Conservation (phyloP, 1,284 basidiomycete species). For the Tremellales sp. region DNA sequence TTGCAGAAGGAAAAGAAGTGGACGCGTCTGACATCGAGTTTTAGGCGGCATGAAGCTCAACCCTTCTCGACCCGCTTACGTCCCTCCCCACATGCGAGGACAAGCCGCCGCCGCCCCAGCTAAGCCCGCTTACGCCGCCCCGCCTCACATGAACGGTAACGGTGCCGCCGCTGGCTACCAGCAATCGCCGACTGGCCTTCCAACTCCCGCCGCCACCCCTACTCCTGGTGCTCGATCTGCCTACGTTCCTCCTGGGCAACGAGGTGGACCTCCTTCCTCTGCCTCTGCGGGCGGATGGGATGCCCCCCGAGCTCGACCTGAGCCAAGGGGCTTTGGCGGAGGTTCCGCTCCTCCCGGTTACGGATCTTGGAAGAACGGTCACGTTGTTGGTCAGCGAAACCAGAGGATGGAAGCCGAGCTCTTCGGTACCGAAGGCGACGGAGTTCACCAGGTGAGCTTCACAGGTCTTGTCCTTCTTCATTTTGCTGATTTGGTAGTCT, state of each 20-base stretch:
- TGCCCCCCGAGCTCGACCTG: conserved; percentile 44
- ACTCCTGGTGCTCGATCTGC: conserved; percentile 54
- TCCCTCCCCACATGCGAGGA: conserved; percentile 77
- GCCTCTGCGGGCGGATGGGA: conserved; percentile 53
- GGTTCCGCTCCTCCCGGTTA: conserved; percentile 57
- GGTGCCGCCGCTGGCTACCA: conserved; percentile 30
- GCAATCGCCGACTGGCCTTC: conserved; percentile 37
- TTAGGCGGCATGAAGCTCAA: conserved; percentile 47
- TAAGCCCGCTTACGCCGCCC: conserved; percentile 12
- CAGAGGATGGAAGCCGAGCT: conserved; percentile 90
- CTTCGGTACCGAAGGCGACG: conserved; percentile 83
- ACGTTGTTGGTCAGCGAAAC: conserved; percentile 76
- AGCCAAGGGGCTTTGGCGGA: conserved; percentile 50
- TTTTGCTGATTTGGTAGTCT: conserved; percentile 60
- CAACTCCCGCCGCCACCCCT: conserved; percentile 42
- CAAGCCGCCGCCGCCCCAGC: conserved; percentile 49
- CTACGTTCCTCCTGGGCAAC: conserved; percentile 55
- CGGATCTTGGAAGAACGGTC: conserved; percentile 88
- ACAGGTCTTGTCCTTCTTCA: background rate
- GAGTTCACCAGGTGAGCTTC: conserved; percentile 48
- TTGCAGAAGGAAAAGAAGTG: background rate
- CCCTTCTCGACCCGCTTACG: conserved; percentile 72
- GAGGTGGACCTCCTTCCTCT: conserved; percentile 20
- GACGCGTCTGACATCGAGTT: background rate
- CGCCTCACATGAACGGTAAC: conserved; percentile 18